Evolutionary conservation across 768 basidiomycete genomes (phyloP).

Genomic region (Lactifluus pinguis): DNA sequence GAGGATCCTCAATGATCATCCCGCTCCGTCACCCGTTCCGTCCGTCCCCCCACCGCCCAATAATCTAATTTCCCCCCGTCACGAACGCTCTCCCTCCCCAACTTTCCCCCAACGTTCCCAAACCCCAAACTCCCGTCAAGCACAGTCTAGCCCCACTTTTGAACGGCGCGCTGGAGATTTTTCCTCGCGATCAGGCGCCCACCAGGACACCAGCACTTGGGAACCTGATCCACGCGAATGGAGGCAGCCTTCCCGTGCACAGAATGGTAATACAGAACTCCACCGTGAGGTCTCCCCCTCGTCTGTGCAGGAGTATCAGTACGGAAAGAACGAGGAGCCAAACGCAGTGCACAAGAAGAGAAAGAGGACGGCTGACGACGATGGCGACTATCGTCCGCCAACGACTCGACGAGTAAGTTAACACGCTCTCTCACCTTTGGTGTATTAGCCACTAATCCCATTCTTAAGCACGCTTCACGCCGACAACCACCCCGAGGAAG

Average conservation of each 20-base stretch:
- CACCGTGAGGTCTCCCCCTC: conserved; percentile 27
- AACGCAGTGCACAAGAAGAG: conserved; percentile 36
- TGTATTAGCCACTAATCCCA: neutral
- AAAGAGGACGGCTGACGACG: conserved; percentile 39
- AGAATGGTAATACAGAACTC: conserved; percentile 30
- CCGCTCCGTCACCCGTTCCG: conserved; percentile 25
- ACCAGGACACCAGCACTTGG: conserved; percentile 35
- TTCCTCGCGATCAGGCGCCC: conserved; percentile 31
- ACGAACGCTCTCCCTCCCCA: conserved; percentile 13
- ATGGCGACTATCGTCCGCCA: conserved; percentile 47
- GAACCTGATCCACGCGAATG: conserved; percentile 31
- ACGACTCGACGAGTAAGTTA: conserved; percentile 48
- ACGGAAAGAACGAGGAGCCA: conserved; percentile 17
- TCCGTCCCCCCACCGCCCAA: conserved; percentile 24
- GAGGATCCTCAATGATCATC: conserved; percentile 39
- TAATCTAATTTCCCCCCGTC: conserved; percentile 23
- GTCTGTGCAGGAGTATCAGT: conserved; percentile 21
- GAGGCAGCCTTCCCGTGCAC: conserved; percentile 31
- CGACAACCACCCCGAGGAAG: conserved; percentile 32
- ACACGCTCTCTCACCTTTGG: conserved; percentile 7
- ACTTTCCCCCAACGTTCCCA: conserved; percentile 13
- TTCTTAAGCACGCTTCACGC: conserved; percentile 23
- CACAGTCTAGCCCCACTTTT: conserved; percentile 20
- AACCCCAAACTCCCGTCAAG: conserved; percentile 18
- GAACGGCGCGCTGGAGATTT: conserved; percentile 29